Evolutionary conservation across 352 stramenopile species (phyloP), one percentile per base, ranked within the genome.

Genomic region (Globisporangium perplexum): DNA sequence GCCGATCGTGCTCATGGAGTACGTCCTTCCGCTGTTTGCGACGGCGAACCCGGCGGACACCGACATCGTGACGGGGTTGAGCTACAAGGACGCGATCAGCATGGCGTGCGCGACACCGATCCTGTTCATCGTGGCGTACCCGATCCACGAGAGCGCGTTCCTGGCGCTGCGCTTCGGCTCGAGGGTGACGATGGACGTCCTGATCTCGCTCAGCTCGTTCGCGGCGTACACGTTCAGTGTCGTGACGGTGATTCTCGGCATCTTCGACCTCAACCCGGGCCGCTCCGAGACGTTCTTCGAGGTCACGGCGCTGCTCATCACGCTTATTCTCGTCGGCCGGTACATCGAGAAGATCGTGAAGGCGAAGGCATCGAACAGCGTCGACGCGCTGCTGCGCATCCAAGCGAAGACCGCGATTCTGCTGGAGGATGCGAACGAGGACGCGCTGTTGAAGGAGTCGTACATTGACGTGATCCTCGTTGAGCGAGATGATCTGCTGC

Each of bases 361-460:
- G 57, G 66, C 74, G 7, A 75, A 69, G 47, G 80, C 82, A 15
- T 86, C 82, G 7, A 82, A 79, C 55, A 89, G 74, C 36, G 65
- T 92, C 20, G 75, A 88, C 44, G 69, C 71, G 23, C 60, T 92
- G 31, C 53, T 89, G 31, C 71, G 74, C 15, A 83, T 89, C 56
- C 77, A 92, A 53, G 74, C 79, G 31, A 90, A 90, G 60, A 94
- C 77, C 1, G 96, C 95, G 12, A 94, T 96, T 38, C 69, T 98
- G 52, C 63, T 98, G 20, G 80, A 89, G 26, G 60, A 60, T 0
- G 54, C 66, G 11, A 55, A 62, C 38, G 28, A 26, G 42, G 50
- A 63, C 1, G 56, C 43, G 5, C 52, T 71, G 5, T 54, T 71
- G 45, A 77, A 82, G 42, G 82, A 90, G 48, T 60, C 74, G 39